These are phyloP conservation scores for Ilyonectria sp. DNA, from an alignment of 2,329 filamentous ascomycete genomes.

Conservation along the genomic window DNA sequence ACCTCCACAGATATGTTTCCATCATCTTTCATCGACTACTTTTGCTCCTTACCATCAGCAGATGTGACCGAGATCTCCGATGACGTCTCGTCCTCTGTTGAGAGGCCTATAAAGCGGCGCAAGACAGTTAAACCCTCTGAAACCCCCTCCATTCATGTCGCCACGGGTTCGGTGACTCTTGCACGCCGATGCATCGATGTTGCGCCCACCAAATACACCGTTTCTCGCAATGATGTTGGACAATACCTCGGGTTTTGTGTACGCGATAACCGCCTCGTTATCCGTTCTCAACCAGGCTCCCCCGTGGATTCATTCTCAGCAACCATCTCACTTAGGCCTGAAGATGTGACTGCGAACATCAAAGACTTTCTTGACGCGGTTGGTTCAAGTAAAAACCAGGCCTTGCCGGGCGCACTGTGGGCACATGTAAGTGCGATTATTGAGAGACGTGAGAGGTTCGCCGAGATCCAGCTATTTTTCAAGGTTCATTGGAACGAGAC, in stretches of 20 bases:
- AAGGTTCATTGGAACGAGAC: constrained; percentile 62
- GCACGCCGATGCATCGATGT: constrained; percentile 43
- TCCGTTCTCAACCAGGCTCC: constrained; percentile 35
- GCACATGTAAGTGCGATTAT: constrained; percentile 51
- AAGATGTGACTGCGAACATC: constrained; percentile 41
- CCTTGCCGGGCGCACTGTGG: constrained; percentile 55
- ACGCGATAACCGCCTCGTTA: constrained; percentile 30
- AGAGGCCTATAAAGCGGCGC: constrained; percentile 51
- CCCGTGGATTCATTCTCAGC: constrained; percentile 23
- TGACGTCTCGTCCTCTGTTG: constrained; percentile 29
- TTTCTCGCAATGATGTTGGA: constrained; percentile 39
- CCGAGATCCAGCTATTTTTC: constrained; percentile 52
- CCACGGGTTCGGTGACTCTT: constrained; percentile 45
- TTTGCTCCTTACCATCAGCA: constrained; percentile 41
- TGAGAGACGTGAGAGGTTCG: constrained; percentile 43
- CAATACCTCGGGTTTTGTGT: constrained; percentile 40
- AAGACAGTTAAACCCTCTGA: constrained; percentile 41
- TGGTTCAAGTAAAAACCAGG: constrained; percentile 31
- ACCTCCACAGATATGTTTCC: constrained; percentile 46
- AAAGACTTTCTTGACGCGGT: constrained; percentile 38
- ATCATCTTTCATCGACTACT: constrained; percentile 37
- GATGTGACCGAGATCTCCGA: constrained; percentile 22
- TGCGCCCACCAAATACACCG: constrained; percentile 20
- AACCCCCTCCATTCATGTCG: constrained; percentile 46
- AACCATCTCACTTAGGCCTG: constrained; percentile 41